Evolutionary conservation across 2,329 filamentous ascomycete species (phyloP).

Genomic region (Gnomoniopsis smithogilvyi): DNA sequence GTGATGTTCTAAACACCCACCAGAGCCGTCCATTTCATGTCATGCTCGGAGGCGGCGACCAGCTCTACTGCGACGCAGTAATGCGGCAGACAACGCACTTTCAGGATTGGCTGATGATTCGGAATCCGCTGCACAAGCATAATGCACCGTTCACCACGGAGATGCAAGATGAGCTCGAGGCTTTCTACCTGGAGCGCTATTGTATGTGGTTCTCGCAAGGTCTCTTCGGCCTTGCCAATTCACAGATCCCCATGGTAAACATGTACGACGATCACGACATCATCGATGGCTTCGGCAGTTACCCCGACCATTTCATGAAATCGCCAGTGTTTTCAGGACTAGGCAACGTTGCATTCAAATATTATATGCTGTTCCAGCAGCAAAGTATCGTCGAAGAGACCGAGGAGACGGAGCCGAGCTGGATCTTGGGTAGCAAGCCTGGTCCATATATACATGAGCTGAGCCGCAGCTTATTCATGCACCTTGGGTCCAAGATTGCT

Average conservation of each 20-base stretch:
- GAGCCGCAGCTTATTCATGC: constrained; percentile 83
- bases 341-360: constrained; percentile 92
- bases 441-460: constrained; percentile 89
- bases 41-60: constrained; percentile 96
- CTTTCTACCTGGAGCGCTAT: constrained; percentile 85
- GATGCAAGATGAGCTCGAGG: constrained; percentile 85
- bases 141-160: constrained; percentile 72
- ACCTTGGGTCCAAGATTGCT: constrained; percentile 72
- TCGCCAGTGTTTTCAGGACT: constrained; percentile 86
- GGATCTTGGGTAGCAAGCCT: constrained; percentile 74
- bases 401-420: constrained; percentile 81
- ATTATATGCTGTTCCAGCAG: constrained; percentile 98
- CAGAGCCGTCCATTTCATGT: constrained; percentile 93
- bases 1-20: constrained; percentile 89
- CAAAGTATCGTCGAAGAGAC: constrained; percentile 82
- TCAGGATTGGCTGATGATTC: constrained; percentile 78
- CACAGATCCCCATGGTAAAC: constrained; percentile 97
- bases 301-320: constrained; percentile 87
- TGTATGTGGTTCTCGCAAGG: constrained; percentile 96
- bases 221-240: constrained; percentile 85
- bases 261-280: constrained; percentile 96
- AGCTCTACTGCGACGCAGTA: constrained; percentile 91
- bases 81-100: constrained; percentile 74
- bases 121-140: constrained; percentile 77
- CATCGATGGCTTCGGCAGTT: constrained; percentile 90